phyloP scores from a whole-genome alignment of 352 stramenopile genomes.

The Sclerospora graminicola region DNA sequence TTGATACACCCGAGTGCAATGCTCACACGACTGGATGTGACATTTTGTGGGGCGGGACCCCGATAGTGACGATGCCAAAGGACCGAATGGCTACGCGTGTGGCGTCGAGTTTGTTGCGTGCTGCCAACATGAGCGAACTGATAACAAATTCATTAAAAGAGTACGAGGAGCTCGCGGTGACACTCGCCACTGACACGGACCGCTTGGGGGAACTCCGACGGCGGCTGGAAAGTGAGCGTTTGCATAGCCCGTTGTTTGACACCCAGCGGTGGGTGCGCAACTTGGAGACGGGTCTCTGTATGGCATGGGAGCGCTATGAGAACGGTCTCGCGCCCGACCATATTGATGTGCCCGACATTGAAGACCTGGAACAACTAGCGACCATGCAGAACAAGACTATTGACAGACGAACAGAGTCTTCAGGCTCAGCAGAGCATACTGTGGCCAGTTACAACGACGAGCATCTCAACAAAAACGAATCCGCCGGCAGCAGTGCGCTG shows the following conservation, averaged over 20 bases:
- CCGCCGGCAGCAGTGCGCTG: slow-evolving; percentile 19
- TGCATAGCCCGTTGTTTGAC: slow-evolving; percentile 73
- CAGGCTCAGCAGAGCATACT: not conserved
- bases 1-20: slow-evolving; percentile 89
- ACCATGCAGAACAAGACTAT: slow-evolving; percentile 10
- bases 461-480: slow-evolving; percentile 1
- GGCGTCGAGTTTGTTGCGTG: slow-evolving; percentile 75
- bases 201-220: slow-evolving; percentile 67
- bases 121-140: slow-evolving; percentile 70
- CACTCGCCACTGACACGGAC: slow-evolving; percentile 82
- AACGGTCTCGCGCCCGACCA: slow-evolving; percentile 51
- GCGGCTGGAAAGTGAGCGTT: slow-evolving; percentile 53
- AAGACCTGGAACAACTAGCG: slow-evolving; percentile 29
- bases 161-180: slow-evolving; percentile 89
- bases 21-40: slow-evolving; percentile 89
- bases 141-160: slow-evolving; percentile 64
- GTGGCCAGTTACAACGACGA: slow-evolving; percentile 3
- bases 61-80: slow-evolving; percentile 86
- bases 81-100: slow-evolving; percentile 88
- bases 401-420: slow-evolving; percentile 1
- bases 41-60: slow-evolving; percentile 87
- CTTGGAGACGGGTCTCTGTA: slow-evolving; percentile 66
- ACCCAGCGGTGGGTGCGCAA: slow-evolving; percentile 72
- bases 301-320: slow-evolving; percentile 72
- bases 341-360: slow-evolving; percentile 73